Conservation (phyloP, 305 asterid genomes). For the Ilex paraguariensis region DNA sequence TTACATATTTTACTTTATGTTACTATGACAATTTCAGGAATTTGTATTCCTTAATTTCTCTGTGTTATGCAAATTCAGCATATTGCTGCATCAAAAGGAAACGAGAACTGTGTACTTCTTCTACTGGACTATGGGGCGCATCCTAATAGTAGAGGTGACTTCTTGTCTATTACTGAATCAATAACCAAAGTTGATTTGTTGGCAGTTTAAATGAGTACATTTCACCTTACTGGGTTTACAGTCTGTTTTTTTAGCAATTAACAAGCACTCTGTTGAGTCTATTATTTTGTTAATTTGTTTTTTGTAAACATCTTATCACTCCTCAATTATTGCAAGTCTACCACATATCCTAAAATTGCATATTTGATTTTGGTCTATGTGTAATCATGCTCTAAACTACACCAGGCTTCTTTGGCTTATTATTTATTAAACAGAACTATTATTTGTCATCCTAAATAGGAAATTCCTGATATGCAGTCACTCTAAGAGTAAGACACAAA, state of each 20-base stretch:
- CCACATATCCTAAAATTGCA: background rate
- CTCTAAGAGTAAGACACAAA: too few species aligned
- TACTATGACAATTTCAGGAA: background rate
- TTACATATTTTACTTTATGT: background rate
- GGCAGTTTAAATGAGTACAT: too few species aligned
- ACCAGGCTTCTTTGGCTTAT: background rate
- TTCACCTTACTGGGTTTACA: too few species aligned
- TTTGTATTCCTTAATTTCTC: slow-evolving; percentile 7
- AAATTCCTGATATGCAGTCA: too few species aligned
- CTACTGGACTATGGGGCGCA: slow-evolving; percentile 81
- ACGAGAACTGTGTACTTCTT: slow-evolving; percentile 56
- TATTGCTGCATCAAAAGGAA: slow-evolving; percentile 72
- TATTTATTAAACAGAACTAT: background rate
- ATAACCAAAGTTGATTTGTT: too few species aligned
- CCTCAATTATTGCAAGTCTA: background rate
- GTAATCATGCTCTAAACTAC: background rate
- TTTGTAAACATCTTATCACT: background rate
- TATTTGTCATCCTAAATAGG: background rate
- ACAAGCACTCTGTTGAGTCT: too few species aligned
- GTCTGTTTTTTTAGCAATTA: too few species aligned
- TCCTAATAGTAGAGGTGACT: slow-evolving; percentile 68
- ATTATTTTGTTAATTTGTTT: too few species aligned
- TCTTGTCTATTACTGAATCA: background rate
- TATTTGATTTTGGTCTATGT: too few species aligned
- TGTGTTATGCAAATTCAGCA: slow-evolving; percentile 47